These are phyloP conservation scores for Xeromyces bisporus DNA, from an alignment of 495 filamentous ascomycete genomes.

Conservation along the genomic window DNA sequence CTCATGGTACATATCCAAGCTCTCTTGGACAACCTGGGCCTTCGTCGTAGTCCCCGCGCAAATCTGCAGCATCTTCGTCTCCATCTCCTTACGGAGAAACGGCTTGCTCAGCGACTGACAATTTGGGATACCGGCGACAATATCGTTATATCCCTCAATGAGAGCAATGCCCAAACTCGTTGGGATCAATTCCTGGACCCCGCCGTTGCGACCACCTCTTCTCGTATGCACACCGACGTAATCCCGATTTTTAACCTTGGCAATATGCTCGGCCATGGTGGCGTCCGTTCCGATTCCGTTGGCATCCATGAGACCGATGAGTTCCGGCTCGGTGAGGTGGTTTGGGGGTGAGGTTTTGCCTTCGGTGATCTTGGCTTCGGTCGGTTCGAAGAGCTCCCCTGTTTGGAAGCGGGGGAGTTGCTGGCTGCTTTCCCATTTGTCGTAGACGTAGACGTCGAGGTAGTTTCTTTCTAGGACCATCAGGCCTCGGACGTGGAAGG, in stretches of 20 bases:
- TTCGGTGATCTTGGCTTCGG: slow-evolving; percentile 74
- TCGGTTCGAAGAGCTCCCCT: slow-evolving; percentile 72
- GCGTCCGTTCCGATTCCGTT: slow-evolving; percentile 98
- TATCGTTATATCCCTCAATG: slow-evolving; percentile 81
- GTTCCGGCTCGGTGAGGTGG: slow-evolving; percentile 85
- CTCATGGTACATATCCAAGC: slow-evolving; percentile 64
- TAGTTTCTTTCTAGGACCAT: slow-evolving; percentile 84
- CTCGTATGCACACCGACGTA: slow-evolving; percentile 59
- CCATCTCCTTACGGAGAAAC: slow-evolving; percentile 97
- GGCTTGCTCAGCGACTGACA: slow-evolving; percentile 87
- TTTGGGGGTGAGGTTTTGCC: slow-evolving; percentile 71
- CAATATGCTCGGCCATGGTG: slow-evolving; percentile 97
- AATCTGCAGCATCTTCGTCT: slow-evolving; percentile 83
- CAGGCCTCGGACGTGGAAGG: slow-evolving; percentile 63
- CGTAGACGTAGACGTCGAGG: slow-evolving; percentile 88
- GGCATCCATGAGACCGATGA: slow-evolving; percentile 97
- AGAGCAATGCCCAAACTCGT: slow-evolving; percentile 79
- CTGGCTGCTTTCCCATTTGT: slow-evolving; percentile 81
- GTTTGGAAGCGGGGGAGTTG: slow-evolving; percentile 61
- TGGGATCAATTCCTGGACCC: slow-evolving; percentile 75
- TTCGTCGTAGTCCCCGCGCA: slow-evolving; percentile 70
- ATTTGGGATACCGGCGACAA: slow-evolving; percentile 44
- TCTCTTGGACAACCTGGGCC: slow-evolving; percentile 58
- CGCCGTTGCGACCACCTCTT: slow-evolving; percentile 31
- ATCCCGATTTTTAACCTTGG: slow-evolving; percentile 75